Conservation (phyloP, 495 filamentous ascomycete species). For the Xanthoparmelia taractica region DNA sequence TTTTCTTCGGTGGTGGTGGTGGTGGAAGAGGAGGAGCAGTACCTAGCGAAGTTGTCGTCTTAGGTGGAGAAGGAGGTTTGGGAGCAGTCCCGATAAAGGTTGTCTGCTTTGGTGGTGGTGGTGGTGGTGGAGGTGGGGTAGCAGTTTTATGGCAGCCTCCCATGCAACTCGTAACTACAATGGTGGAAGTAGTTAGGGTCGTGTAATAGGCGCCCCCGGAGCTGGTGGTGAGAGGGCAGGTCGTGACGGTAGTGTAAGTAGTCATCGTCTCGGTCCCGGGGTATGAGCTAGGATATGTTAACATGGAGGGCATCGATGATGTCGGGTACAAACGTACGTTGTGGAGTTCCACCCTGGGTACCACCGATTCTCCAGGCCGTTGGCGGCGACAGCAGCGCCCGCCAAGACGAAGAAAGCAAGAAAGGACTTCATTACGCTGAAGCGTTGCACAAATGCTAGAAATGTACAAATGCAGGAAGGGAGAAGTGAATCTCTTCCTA, state of each 20-base stretch:
- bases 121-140: not conserved
- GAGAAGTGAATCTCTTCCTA: not conserved
- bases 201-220: constrained; percentile 2
- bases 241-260: constrained; percentile 12
- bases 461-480: not conserved
- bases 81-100: not conserved
- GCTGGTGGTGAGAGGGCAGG: not conserved
- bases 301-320: not conserved
- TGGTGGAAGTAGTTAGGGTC: not conserved
- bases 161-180: constrained; percentile 2
- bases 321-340: constrained; percentile 9
- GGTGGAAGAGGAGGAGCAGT: not conserved
- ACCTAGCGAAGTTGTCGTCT: not conserved
- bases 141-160: not conserved
- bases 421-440: constrained; percentile 17
- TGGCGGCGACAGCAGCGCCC: constrained; percentile 15
- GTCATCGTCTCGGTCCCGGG: constrained; percentile 7
- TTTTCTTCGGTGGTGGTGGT: not conserved
- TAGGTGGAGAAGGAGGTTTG: not conserved
- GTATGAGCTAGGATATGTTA: not conserved
- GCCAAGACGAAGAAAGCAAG: constrained; percentile 15
- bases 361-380: constrained; percentile 13
- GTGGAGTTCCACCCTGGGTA: constrained; percentile 14
- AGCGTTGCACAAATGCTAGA: not conserved
- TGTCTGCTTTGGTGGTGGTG: not conserved